phyloP scores from a whole-genome alignment of 371 early-diverging fungal genomes.

The Haplosporangium sp. region DNA sequence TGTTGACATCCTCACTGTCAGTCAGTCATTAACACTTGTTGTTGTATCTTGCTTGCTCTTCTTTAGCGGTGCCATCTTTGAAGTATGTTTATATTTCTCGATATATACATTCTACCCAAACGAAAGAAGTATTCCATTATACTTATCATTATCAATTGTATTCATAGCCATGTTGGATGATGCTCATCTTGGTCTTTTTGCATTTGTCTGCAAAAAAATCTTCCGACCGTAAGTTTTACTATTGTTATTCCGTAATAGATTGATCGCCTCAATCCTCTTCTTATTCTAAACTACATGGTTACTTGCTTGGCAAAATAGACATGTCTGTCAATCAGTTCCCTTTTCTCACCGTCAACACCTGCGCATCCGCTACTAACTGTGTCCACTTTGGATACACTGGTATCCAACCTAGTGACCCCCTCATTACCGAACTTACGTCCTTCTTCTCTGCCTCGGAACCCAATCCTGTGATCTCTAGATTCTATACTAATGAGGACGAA shows the following conservation, averaged over 20 bases:
- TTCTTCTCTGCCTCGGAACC: conserved; percentile 58
- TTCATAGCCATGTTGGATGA: conserved; percentile 50
- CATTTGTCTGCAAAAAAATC: conserved; percentile 45
- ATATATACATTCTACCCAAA: not conserved
- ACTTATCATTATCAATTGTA: not conserved
- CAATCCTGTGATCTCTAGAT: conserved; percentile 31
- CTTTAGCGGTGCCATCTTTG: conserved; percentile 47
- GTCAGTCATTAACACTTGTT: not conserved
- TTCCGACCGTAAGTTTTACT: conserved; percentile 21
- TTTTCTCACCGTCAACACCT: conserved; percentile 47
- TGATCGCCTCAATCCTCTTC: not conserved
- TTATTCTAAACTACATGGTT: not conserved
- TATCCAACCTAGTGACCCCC: conserved; percentile 40
- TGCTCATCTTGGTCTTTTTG: conserved; percentile 54
- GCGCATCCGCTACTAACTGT: conserved; percentile 49
- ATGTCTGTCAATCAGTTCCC: conserved; percentile 49
- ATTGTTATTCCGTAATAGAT: not conserved
- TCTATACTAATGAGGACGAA: conserved; percentile 39
- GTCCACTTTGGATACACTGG: conserved; percentile 58
- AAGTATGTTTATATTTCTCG: conserved; percentile 17
- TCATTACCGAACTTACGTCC: conserved; percentile 43
- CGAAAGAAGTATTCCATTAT: not conserved
- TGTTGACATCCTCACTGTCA: not conserved
- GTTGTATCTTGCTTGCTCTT: not conserved
- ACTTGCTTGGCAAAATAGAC: conserved; percentile 12